phyloP scores from a whole-genome alignment of 768 basidiomycete genomes.

The Pleurotus djamor region DNA sequence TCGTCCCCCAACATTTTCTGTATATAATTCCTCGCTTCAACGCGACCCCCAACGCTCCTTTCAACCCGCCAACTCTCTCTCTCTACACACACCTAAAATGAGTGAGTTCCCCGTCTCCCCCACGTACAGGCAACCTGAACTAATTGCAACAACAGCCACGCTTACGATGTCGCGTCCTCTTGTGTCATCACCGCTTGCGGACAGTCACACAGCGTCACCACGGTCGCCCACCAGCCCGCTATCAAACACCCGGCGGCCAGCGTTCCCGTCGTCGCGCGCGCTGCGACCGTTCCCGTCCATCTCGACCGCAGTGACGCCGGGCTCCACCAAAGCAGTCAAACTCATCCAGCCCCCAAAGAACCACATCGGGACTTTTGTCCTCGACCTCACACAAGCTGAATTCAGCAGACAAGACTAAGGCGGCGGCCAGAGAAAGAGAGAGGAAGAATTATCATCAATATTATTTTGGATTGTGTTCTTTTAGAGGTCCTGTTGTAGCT shows the following conservation, averaged over 20 bases:
- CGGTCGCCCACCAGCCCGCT: slow-evolving; percentile 25
- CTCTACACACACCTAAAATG: slow-evolving; percentile 24
- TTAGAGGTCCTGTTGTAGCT: no score
- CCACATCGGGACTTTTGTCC: slow-evolving; percentile 65
- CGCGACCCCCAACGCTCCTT: slow-evolving; percentile 1
- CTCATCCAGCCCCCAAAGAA: slow-evolving; percentile 79
- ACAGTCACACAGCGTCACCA: slow-evolving; percentile 22
- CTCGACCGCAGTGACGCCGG: slow-evolving; percentile 33
- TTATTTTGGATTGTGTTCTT: no score
- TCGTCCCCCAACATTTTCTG: slow-evolving; percentile 15
- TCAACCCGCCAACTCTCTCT: slow-evolving; percentile 2
- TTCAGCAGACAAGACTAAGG: slow-evolving; percentile 59
- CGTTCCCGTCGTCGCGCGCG: slow-evolving; percentile 72
- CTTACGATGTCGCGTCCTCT: slow-evolving; percentile 43
- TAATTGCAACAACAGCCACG: slow-evolving; percentile 26
- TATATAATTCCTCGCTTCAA: slow-evolving; percentile 26
- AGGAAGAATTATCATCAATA: not conserved
- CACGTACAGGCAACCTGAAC: not conserved
- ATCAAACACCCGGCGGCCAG: slow-evolving; percentile 28
- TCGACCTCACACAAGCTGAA: slow-evolving; percentile 83
- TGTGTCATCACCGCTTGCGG: slow-evolving; percentile 66
- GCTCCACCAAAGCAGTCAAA: slow-evolving; percentile 55
- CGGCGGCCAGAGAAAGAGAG: not conserved
- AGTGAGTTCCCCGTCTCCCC: slow-evolving; percentile 23
- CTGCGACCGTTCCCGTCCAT: slow-evolving; percentile 78